Conservation (phyloP, 257 asterid genomes). For the Solanum ossicruentum region DNA sequence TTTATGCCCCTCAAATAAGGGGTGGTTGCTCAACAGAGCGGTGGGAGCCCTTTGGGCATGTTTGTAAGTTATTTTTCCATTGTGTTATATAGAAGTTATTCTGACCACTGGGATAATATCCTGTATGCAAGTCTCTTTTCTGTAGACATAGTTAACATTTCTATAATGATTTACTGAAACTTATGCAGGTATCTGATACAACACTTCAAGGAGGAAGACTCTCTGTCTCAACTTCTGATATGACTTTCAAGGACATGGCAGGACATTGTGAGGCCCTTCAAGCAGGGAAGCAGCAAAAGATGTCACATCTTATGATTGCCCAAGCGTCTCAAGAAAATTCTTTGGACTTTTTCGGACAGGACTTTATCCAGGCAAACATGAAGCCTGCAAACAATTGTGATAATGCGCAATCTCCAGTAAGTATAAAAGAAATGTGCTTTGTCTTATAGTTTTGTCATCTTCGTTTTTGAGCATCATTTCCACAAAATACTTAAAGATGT, state of each 20-base stretch:
- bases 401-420: constrained; percentile 26
- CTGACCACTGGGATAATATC: neutral
- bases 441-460: neutral
- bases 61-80: neutral
- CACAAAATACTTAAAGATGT: neutral
- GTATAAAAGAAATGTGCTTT: constrained; percentile 1
- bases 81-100: neutral
- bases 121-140: neutral
- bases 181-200: constrained; percentile 49
- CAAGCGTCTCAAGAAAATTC: constrained; percentile 16
- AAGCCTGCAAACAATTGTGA: constrained; percentile 9
- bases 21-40: neutral
- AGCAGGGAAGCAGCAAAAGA: constrained; percentile 49
- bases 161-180: constrained; percentile 2
- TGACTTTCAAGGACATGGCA: constrained; percentile 67
- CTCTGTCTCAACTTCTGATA: constrained; percentile 24
- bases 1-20: neutral
- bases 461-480: neutral
- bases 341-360: constrained; percentile 13
- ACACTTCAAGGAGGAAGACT: constrained; percentile 38
- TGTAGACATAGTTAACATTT: neutral
- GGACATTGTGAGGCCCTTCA: constrained; percentile 72
- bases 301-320: constrained; percentile 45
- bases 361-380: constrained; percentile 7
- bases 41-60: neutral